Conservation (phyloP, 257 asterid species). For the Datura wrightii region DNA sequence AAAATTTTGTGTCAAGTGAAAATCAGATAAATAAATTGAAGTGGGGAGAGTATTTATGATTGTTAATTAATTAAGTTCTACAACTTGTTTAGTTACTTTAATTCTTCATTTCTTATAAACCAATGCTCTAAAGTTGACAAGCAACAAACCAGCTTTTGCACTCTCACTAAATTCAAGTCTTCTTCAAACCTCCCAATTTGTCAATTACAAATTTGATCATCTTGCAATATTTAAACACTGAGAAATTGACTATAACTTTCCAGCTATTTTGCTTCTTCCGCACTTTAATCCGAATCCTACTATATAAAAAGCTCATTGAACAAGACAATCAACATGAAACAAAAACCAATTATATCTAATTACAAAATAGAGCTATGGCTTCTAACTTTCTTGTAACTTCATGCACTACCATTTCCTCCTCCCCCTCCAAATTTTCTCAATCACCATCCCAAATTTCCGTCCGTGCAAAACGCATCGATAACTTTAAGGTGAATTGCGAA, state of each 20-base stretch:
- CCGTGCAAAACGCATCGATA: not conserved
- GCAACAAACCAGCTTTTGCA: not conserved
- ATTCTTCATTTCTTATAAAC: not conserved
- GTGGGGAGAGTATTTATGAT: not conserved
- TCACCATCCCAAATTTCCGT: constrained; percentile 9
- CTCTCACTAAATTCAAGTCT: not conserved
- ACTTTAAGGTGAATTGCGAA: constrained; percentile 26
- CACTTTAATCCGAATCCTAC: not conserved
- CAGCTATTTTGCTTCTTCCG: constrained; percentile 7
- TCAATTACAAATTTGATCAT: not conserved
- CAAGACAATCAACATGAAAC: not conserved
- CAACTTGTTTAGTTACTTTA: not conserved
- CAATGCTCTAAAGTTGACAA: not conserved
- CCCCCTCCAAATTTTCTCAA: not conserved
- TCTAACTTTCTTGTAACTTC: not conserved
- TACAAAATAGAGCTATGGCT: not conserved
- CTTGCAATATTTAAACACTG: constrained; percentile 3
- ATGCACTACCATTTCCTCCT: not conserved
- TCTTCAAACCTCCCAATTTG: constrained; percentile 15
- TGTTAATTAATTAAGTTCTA: not conserved
- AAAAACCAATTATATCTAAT: not conserved
- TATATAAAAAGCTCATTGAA: constrained; percentile 13
- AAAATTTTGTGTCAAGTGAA: too few relatives aligned
- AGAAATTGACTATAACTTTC: not conserved
- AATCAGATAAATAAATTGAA: too few relatives aligned